Evolutionary conservation across 768 basidiomycete genomes (phyloP).

Genomic region (Pilatotrama ljubarskyi): DNA sequence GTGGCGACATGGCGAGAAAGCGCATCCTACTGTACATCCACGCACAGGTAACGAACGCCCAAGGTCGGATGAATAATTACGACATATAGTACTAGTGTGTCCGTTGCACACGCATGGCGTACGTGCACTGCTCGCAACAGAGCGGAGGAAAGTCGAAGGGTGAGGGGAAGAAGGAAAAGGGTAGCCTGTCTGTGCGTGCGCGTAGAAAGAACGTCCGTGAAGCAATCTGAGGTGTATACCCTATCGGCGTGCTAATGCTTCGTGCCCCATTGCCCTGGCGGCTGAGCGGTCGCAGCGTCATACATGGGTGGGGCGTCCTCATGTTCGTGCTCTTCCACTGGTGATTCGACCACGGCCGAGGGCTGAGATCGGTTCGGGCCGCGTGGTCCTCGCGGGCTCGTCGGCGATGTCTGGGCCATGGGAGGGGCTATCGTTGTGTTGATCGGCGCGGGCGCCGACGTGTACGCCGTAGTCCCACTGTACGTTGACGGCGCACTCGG

Average conservation of each 20-base stretch:
- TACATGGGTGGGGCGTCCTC: constrained; percentile 57
- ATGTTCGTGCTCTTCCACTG: constrained; percentile 8
- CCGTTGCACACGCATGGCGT: background rate
- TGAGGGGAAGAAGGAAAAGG: background rate
- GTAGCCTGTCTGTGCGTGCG: background rate
- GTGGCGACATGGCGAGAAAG: background rate
- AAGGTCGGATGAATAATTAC: constrained; percentile 33
- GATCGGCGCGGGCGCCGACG: constrained; percentile 40
- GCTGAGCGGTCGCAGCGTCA: constrained; percentile 51
- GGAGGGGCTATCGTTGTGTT: constrained; percentile 32
- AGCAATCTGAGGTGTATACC: background rate
- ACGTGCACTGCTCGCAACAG: background rate
- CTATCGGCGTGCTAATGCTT: constrained; percentile 24
- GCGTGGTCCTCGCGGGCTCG: constrained; percentile 24
- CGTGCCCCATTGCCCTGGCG: constrained; percentile 57
- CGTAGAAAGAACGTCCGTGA: constrained; percentile 1
- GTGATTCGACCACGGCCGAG: constrained; percentile 16
- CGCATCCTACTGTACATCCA: constrained; percentile 12
- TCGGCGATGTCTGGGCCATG: constrained; percentile 16
- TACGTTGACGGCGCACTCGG: constrained; percentile 24
- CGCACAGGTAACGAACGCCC: constrained; percentile 17
- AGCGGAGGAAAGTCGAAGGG: background rate
- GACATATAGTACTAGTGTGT: constrained; percentile 8
- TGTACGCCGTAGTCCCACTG: constrained; percentile 23
- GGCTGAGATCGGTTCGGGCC: constrained; percentile 17